Evolutionary conservation across 768 basidiomycete species (phyloP).

Genomic region (Cubamyces lactineus): DNA sequence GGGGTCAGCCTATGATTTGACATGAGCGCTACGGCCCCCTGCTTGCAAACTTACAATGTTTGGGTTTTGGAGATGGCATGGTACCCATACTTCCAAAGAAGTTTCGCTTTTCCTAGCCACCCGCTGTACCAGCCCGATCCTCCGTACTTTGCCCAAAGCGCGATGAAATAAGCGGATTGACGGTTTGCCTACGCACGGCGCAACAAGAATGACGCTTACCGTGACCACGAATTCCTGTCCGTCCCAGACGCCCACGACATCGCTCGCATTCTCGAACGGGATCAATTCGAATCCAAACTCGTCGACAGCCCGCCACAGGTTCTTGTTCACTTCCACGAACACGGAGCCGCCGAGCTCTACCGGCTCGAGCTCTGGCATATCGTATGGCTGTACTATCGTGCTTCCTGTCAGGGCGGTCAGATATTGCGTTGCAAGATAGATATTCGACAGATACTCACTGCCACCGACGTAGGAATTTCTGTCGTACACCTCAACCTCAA

Average conservation of each 20-base stretch:
- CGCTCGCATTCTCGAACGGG: conserved; percentile 48
- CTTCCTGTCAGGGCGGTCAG: conserved; percentile 55
- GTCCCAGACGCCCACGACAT: conserved; percentile 76
- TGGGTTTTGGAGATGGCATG: conserved; percentile 61
- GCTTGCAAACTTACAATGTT: conserved; percentile 46
- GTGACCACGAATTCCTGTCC: conserved; percentile 69
- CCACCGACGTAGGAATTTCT: conserved; percentile 77
- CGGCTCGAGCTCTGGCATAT: conserved; percentile 57
- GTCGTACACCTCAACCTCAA: conserved; percentile 88
- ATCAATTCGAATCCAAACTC: conserved; percentile 73
- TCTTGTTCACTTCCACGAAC: conserved; percentile 78
- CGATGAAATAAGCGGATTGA: conserved; percentile 24
- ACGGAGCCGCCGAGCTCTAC: conserved; percentile 87
- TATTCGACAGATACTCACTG: conserved; percentile 54
- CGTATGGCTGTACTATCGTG: conserved; percentile 75
- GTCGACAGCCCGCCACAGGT: conserved; percentile 71
- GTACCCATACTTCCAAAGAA: conserved; percentile 79
- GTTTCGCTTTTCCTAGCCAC: conserved; percentile 76
- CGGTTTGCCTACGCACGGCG: background rate
- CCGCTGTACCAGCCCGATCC: conserved; percentile 35
- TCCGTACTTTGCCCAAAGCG: conserved; percentile 30
- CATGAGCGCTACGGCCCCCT: too few species aligned
- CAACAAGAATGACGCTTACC: conserved; percentile 51
- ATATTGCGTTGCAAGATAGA: background rate
- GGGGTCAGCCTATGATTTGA: background rate